phyloP scores from a whole-genome alignment of 371 early-diverging fungal species.

The Lichtheimia ornata region DNA sequence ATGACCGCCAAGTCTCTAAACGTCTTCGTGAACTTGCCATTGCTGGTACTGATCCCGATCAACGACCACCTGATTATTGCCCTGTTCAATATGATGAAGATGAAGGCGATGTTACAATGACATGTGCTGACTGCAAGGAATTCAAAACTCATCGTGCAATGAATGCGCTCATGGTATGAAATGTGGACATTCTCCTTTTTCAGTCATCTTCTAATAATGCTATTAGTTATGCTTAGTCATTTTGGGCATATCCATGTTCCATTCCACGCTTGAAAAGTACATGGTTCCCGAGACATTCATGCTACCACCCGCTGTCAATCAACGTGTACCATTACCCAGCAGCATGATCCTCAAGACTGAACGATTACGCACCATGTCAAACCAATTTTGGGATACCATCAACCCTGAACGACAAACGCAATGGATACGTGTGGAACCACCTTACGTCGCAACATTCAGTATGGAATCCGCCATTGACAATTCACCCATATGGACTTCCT shows the following conservation, averaged over 20 bases:
- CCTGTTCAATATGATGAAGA: conserved; percentile 15
- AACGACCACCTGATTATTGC: conserved; percentile 19
- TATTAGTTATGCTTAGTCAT: conserved; percentile 26
- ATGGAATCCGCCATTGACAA: background rate
- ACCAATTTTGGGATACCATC: conserved; percentile 27
- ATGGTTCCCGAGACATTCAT: background rate
- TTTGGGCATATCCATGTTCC: conserved; percentile 11
- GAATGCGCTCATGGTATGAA: conserved; percentile 28
- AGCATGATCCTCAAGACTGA: conserved; percentile 4
- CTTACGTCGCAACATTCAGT: conserved; percentile 13
- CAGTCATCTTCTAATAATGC: background rate
- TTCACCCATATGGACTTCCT: background rate
- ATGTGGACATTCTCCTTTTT: background rate
- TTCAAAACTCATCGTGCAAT: conserved; percentile 30
- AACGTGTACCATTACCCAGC: background rate
- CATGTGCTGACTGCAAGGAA: conserved; percentile 27
- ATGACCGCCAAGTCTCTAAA: conserved; percentile 26
- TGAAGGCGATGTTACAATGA: conserved; percentile 5
- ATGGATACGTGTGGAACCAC: conserved; percentile 20
- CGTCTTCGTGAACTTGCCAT: conserved; percentile 23
- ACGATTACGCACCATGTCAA: conserved; percentile 18
- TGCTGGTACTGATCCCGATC: conserved; percentile 12
- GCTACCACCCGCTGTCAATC: background rate
- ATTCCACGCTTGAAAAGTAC: conserved; percentile 1
- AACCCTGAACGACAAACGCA: conserved; percentile 25